Base-by-base conservation (phyloP, 1,139 yeast species). In the Yamadazyma buinensis region DNA sequence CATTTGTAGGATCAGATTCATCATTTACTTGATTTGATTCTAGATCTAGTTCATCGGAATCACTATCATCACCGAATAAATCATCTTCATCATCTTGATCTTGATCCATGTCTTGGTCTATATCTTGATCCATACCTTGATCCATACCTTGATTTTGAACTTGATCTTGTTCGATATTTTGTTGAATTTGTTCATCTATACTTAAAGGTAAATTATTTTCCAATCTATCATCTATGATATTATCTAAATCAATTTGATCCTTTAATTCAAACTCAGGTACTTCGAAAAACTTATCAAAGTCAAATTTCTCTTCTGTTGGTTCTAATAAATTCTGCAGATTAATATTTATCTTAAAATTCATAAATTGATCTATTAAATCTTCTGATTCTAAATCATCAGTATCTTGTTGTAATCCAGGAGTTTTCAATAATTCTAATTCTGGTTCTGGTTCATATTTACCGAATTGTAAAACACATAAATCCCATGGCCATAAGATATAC, bases 401-500 rank as follows among this genome's bases (percentile, higher is more conserved):
- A 17, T 5, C 7, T 17, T 17, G 19, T 5, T 17, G 19, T n/a
- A n/a, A n/a, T n/a, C n/a, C n/a, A n/a, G n/a, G 28, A 15, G 15
- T n/a, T 15, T 13, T 20, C n/a, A 6, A 6, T 10, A 7, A 6
- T 11, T 28, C 24, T 12, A n/a, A 20, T 12, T 23, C 17, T 39
- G 23, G 15, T 22, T 25, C 18, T 13, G 25, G 17, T 35, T 55
- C 52, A 22, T 39, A 36, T 33, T 51, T 45, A 1, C 76, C 75
- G 38, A 64, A 61, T 47, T 84, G 92, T 7, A 76, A 59, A 35
- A 76, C 64, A 46, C 90, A 80, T 17, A 83, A 58, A 34, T 71
- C 73, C 54, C 82, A 61, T 0, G 94, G 94, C 94, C 94, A 84
- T 32, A 77, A 57, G 2, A 84, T 73, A 38, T 65, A 76, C 48